Base-by-base conservation (phyloP, 441 rosid genomes). In the Mallotus repandus region DNA sequence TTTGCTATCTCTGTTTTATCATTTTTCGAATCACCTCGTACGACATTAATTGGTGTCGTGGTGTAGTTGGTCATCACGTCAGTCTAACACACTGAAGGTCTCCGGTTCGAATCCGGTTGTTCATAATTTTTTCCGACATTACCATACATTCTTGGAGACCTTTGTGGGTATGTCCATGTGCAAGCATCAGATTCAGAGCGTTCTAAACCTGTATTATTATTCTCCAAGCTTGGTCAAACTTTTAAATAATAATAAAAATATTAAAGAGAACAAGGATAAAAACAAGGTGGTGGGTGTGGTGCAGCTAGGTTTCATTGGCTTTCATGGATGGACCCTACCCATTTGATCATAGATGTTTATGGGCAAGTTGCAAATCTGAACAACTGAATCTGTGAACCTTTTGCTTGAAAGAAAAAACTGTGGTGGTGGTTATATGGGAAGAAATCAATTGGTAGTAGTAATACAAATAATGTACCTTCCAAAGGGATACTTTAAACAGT, bases 31-130 rank as follows among this genome's bases (percentile, higher is more conserved):
- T 32, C 43, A 16, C 1, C 32, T 5, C 4, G 18, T 14, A 3
- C 41, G 25, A 5, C 5, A 25, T 0, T n/a, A n/a, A n/a, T n/a
- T 9, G 79, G 89, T 82, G 75, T 89, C 89, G 88, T 93, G 98
- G 94, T 91, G 96, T 88, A 88, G 96, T 89, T 91, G 98, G 91
- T 86, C 89, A 86, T 90, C 95, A 89, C 93, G 89, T 90, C 91
- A 91, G 90, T 91, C 89, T 89, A 92, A 89, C 94, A 88, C 92
- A 86, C 85, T 85, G 92, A 86, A 89, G 96, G 94, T 89, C 93
- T 89, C 88, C 89, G 88, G 89, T 88, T 88, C 86, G 82, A 86
- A 73, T 74, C 86, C 86, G 94, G 91, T n/a, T n/a, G n/a, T n/a
- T n/a, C n/a, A n/a, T 7, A 18, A 1, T 49, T n/a, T n/a, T 14